Conservation (phyloP, 2,329 filamentous ascomycete species). For the Biscogniauxia marginata region DNA sequence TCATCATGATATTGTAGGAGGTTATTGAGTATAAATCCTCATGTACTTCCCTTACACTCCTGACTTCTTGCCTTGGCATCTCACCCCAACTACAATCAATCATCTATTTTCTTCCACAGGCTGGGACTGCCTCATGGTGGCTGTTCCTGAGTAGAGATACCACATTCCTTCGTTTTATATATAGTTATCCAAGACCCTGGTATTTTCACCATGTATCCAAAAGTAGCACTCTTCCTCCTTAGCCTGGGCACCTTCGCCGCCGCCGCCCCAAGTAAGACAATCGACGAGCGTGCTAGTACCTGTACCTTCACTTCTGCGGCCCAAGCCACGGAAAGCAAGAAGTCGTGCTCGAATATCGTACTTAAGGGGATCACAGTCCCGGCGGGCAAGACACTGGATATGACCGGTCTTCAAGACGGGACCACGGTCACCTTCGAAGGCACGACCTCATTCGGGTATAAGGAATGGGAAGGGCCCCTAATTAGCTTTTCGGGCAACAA, state of each 20-base stretch:
- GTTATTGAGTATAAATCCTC: background rate
- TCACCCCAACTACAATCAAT: background rate
- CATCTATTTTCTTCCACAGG: background rate
- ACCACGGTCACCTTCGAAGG: conserved; percentile 50
- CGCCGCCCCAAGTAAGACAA: background rate
- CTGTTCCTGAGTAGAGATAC: background rate
- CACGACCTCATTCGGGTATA: conserved; percentile 52
- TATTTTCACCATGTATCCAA: background rate
- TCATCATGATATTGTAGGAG: background rate
- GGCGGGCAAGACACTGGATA: conserved; percentile 35
- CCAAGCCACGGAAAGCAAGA: background rate
- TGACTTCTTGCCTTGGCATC: background rate
- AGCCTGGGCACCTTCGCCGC: background rate
- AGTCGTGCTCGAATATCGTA: conserved; percentile 10
- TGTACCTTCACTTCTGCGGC: background rate
- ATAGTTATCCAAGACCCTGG: background rate
- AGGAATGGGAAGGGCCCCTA: conserved; percentile 51
- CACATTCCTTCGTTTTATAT: background rate
- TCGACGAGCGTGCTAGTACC: background rate
- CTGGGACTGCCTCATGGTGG: background rate
- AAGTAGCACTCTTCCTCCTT: background rate
- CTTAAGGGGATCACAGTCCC: conserved; percentile 37
- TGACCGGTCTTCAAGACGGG: conserved; percentile 34
- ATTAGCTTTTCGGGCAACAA: conserved; percentile 48
- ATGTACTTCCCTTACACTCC: background rate